Conservation (phyloP, 2,329 filamentous ascomycete genomes). For the Samsoniella hepiali region DNA sequence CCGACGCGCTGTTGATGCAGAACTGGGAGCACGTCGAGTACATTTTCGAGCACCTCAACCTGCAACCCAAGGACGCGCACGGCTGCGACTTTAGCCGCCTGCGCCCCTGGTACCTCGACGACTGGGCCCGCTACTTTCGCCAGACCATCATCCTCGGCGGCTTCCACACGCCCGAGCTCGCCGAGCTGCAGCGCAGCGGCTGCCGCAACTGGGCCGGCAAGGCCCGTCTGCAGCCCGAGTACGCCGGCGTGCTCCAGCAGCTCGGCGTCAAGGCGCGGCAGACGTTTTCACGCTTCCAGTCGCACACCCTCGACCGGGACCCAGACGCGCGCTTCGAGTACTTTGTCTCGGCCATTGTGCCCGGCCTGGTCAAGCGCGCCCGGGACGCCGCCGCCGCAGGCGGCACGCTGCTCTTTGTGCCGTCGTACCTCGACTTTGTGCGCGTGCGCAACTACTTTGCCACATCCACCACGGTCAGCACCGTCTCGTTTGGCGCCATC, state of each 20-base stretch:
- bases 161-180: slow-evolving; percentile 85
- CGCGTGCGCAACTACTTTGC: slow-evolving; percentile 90
- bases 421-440: slow-evolving; percentile 92
- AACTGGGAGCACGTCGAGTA: slow-evolving; percentile 97
- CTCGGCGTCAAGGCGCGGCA: slow-evolving; percentile 72
- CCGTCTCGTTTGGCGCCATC: slow-evolving; percentile 66
- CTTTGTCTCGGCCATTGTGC: slow-evolving; percentile 79
- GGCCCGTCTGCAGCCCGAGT: slow-evolving; percentile 66
- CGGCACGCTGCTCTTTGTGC: slow-evolving; percentile 80
- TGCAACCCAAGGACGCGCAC: slow-evolving; percentile 83
- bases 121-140: slow-evolving; percentile 73
- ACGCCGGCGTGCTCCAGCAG: slow-evolving; percentile 69
- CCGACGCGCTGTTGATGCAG: slow-evolving; percentile 92
- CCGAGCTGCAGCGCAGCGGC: slow-evolving; percentile 70
- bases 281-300: slow-evolving; percentile 85
- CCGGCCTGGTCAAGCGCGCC: slow-evolving; percentile 64
- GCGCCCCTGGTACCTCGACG: slow-evolving; percentile 88
- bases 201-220: slow-evolving; percentile 82
- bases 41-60: slow-evolving; percentile 87
- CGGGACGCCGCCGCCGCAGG: slow-evolving; percentile 50
- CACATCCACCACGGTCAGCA: slow-evolving; percentile 56
- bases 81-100: slow-evolving; percentile 93
- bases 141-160: slow-evolving; percentile 81
- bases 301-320: slow-evolving; percentile 65
- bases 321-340: slow-evolving; percentile 88